These are phyloP conservation scores for Aspergillus fijiensis DNA, from an alignment of 2,329 filamentous ascomycete species.

Conservation along the genomic window DNA sequence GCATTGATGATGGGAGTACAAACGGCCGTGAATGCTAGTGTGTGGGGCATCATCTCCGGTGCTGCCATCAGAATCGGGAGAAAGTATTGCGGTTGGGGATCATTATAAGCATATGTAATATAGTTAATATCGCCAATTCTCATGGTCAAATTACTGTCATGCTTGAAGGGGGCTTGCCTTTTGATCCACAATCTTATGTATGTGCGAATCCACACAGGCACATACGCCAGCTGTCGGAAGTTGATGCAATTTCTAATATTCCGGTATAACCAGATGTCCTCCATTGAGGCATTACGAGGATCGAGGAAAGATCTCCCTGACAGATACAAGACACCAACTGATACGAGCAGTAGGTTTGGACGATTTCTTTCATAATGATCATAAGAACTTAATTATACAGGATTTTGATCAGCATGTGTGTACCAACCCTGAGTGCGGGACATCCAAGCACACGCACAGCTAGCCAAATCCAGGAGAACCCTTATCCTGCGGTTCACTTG, in stretches of 20 bases:
- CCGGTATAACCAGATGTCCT: no score
- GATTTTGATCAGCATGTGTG: not conserved
- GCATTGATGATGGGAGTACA: constrained; percentile 40
- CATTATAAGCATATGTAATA: constrained; percentile 17
- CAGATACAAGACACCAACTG: no score
- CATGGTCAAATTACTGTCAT: not conserved
- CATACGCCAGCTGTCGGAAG: no score
- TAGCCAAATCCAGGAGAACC: not conserved
- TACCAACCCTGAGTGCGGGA: not conserved
- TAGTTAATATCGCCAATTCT: not conserved
- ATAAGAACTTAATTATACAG: constrained; percentile 12
- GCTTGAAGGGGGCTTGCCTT: not conserved
- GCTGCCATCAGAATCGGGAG: constrained; percentile 41
- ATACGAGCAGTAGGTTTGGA: not conserved
- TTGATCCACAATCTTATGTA: not conserved
- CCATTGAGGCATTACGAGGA: no score
- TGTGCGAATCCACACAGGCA: not conserved
- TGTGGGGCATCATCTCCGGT: constrained; percentile 41
- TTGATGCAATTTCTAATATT: no score
- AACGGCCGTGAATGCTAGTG: constrained; percentile 35
- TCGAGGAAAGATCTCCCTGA: no score
- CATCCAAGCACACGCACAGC: not conserved
- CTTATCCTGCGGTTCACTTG: constrained; percentile 10
- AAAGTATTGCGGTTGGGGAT: constrained; percentile 43
- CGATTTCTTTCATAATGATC: not conserved